These are phyloP conservation scores for Populus hybrid DNA, from an alignment of 441 rosid genomes.

Conservation along the genomic window DNA sequence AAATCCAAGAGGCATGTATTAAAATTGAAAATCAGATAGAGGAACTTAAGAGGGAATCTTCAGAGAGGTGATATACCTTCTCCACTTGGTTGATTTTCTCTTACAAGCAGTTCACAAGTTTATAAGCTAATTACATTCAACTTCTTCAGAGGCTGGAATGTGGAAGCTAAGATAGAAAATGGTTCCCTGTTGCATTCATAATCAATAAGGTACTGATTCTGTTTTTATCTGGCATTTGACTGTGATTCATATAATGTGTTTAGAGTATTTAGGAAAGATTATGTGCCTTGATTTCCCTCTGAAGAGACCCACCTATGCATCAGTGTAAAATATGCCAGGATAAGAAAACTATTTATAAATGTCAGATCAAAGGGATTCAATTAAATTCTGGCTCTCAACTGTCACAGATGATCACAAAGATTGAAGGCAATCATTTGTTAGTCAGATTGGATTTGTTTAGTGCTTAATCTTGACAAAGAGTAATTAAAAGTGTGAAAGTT, in stretches of 20 bases:
- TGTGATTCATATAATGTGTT: not conserved
- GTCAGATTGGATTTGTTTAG: not conserved
- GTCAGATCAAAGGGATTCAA: not conserved
- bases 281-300: not conserved
- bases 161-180: conserved; percentile 59
- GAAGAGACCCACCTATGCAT: not conserved
- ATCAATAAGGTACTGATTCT: conserved; percentile 18
- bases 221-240: not conserved
- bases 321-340: not conserved
- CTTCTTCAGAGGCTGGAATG: conserved; percentile 70
- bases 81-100: conserved; percentile 2
- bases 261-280: not conserved
- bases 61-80: conserved; percentile 52
- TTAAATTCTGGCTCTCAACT: not conserved
- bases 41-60: conserved; percentile 67
- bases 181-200: conserved; percentile 30
- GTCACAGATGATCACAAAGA: not conserved
- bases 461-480: not conserved
- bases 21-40: conserved; percentile 57
- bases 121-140: conserved; percentile 24
- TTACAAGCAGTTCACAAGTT: conserved; percentile 10
- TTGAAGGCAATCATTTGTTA: not conserved
- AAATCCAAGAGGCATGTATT: conserved; percentile 72
- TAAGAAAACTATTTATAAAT: not conserved
- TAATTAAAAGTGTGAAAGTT: not conserved